Base-by-base conservation (phyloP, 2,329 filamentous ascomycete genomes). In the Alternaria novae-zelandiae region DNA sequence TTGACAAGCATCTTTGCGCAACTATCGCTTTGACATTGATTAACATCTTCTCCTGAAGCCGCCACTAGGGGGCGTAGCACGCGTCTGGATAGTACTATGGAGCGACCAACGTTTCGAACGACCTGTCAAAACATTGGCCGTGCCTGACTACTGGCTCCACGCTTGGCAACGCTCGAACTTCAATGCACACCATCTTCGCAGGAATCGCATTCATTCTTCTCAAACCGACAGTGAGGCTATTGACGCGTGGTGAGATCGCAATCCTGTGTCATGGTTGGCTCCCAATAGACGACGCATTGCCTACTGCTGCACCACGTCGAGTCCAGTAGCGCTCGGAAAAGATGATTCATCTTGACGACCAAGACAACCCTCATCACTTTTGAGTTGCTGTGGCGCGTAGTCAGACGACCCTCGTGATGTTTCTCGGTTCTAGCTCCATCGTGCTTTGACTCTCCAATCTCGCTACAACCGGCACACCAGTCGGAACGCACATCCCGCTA, bases 41-140 rank as follows among this genome's bases (percentile, higher is more conserved):
- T 57, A 23, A 21, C 8, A 41, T 25, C 11, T 17, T 15, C 20
- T 47, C 32, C 45, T 15, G 8, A 50, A 54, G 47, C 41, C 26
- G 17, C 44, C 15, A 50, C 44, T 44, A 54, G 26, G 20, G 25
- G 41, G 26, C 28, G 28, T 28, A 8, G 28, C 43, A 43, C 12
- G 47, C 28, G 47, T 41, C 28, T 47, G 11, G 7, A 41, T 26
- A 20, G 20, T 51, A 44, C 46, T 46, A 28, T 43, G 59, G 41
- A 59, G 54, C 43, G 55, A 46, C 30, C 41, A 30, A 54, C 55
- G 21, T 62, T 54, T 59, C 47, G 57, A 47, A 25, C 53, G 17
- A 47, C 41, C 28, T 53, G 54, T 59, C 59, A 62, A 58, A 41
- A 54, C 23, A 43, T 43, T 23, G 26, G 28, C 36, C 46, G 46